Evolutionary conservation across 768 basidiomycete genomes (phyloP), one percentile per base, ranked within the genome.

Genomic region (Floccularia luteovirens): DNA sequence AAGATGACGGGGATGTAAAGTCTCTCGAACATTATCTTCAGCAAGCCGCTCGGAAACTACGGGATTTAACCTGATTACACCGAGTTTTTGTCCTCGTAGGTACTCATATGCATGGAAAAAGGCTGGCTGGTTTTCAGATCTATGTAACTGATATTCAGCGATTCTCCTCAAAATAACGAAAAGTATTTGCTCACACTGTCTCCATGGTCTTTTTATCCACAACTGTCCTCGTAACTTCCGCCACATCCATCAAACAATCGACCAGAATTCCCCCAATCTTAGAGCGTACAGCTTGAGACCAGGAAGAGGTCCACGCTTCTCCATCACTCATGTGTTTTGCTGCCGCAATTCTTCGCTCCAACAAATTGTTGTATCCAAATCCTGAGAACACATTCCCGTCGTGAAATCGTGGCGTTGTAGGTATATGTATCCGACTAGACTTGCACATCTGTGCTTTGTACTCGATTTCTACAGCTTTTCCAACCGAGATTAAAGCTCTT

Each of bases 71-170:
- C 79, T 79, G 56, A 98, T 82, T 16, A 97, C 77, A 21, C 94
- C 94, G n/a, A 96, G 72, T 56, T 91, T 94, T 46, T 81, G 81
- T 1, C 94, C 92, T n/a, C 88, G 77, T n/a, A 82, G 57, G 55
- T 92, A 94, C 59, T 97, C 93, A 55, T 96, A 96, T 1, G 79
- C 72, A 53, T 96, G 92, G 39, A 78, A 80, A 62, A 98, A 92
- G 1, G 93, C 94, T 0, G 88, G 87, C 49, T 97, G 93, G 14
- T 67, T 64, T 57, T 96, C 91, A 22, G 72, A 63, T 27, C 84
- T 88, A 46, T 11, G 32, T 8, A 24, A 35, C n/a, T 3, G 38
- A 50, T 20, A 51, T 41, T 23, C 46, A 31, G 43, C 21, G 24
- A 30, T 3, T 22, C 22, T 17, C 13, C 31, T 30, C 11, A 28